phyloP scores from a whole-genome alignment of 352 stramenopile species.

The Phytophthora citricola region DNA sequence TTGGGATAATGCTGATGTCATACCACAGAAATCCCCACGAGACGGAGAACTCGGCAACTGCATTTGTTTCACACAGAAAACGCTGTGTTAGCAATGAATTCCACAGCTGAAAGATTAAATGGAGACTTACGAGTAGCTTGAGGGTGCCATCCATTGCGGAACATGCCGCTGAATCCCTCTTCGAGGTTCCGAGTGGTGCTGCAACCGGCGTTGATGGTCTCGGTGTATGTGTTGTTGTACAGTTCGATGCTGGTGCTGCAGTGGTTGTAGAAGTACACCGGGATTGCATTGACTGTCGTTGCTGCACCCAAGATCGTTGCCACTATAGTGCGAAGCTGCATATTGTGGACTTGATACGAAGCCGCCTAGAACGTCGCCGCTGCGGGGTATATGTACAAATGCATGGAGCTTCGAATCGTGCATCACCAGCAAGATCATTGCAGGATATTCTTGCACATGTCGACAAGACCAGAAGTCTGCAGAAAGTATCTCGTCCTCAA shows the following conservation, averaged over 20 bases:
- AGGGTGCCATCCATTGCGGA: slow-evolving; percentile 61
- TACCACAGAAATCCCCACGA: slow-evolving; percentile 57
- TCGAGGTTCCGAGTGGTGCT: slow-evolving; percentile 40
- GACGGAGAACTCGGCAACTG: slow-evolving; percentile 62
- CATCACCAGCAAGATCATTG: background rate
- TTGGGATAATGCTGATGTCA: slow-evolving; percentile 72
- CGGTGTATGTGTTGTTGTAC: slow-evolving; percentile 55
- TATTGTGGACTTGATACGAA: slow-evolving; percentile 4
- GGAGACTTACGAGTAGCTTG: slow-evolving; percentile 50
- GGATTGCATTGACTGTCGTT: slow-evolving; percentile 36
- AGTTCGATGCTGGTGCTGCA: slow-evolving; percentile 52
- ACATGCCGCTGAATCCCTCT: slow-evolving; percentile 70
- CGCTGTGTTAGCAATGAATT: slow-evolving; percentile 5
- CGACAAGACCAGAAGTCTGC: slow-evolving; percentile 23
- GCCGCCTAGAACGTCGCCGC: background rate
- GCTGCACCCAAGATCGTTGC: slow-evolving; percentile 7
- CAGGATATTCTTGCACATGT: slow-evolving; percentile 10
- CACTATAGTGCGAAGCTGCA: slow-evolving; percentile 19
- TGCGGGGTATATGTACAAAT: slow-evolving; percentile 23
- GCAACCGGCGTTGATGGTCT: slow-evolving; percentile 41
- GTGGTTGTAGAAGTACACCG: slow-evolving; percentile 64
- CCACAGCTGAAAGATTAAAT: background rate
- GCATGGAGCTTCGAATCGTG: background rate
- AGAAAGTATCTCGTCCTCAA: slow-evolving; percentile 38
- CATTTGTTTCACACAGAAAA: slow-evolving; percentile 10